Evolutionary conservation across 2,329 filamentous ascomycete genomes (phyloP), one percentile per base, ranked within the genome.

Genomic region (Aspergillus neoniger): DNA sequence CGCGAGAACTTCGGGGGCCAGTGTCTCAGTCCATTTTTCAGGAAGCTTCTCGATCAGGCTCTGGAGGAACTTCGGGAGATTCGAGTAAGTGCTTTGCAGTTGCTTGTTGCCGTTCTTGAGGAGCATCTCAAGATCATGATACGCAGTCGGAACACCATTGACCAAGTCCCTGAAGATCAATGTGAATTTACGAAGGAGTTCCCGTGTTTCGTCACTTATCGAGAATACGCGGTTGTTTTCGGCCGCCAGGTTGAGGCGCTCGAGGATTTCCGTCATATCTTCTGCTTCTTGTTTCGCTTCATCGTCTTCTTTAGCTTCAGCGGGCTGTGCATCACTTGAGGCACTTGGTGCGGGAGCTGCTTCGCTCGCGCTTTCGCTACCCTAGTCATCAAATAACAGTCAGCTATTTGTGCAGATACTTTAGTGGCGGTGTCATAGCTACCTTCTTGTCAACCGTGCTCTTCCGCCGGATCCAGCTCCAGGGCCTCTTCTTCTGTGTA

Each of bases 61-160:
- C 80, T 96, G 88, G 39, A 98, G 81, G 65, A 91, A 91, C 0
- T 82, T 81, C 0, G 94, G 94, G 48, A 98, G 84, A 64, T 87
- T 78, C 17, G 82, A 81, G 70, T 86, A 89, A 62, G 87, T 85
- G 65, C 85, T 83, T 69, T 88, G 85, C 17, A 90, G 75, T 65
- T 88, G 83, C n/a, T 80, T 77, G 63, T 88, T 86, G n/a, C 84
- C 85, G 58, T 86, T 85, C 9, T 81, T 86, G 64, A 89, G 80
- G 17, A 89, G 80, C 71, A 83, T 85, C 69, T 88, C 87, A n/a
- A 99, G 88, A 74, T 99, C 95, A 71, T 90, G 85, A 76, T 96
- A 96, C 2, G 95, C 95, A 0, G 94, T 97, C 3, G 95, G 95
- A 1, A 92, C 95, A 63, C 95, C 95, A 73, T 92, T 93, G 70